Percentiles rank a stretch among this genome's conserved stretches.
These are phyloP conservation scores for Gossypium gossypioides DNA, from an alignment of 441 rosid genomes.

Conservation along the genomic window DNA sequence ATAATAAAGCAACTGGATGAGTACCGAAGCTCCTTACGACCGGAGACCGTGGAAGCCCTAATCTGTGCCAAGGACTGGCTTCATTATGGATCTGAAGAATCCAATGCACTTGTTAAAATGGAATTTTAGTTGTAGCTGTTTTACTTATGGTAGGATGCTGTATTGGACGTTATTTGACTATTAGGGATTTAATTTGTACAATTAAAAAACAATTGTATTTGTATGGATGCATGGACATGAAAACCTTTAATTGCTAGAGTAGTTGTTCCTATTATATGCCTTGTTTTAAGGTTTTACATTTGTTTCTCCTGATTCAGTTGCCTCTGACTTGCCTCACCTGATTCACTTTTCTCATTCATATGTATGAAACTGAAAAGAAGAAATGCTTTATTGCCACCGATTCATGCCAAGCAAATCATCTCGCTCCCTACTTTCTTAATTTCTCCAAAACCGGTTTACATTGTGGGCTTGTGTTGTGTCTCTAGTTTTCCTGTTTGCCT, in stretches of 20 bases:
- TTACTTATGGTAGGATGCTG: slow-evolving; percentile 17
- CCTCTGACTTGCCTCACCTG: background rate
- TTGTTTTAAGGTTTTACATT: background rate
- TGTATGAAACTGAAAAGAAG: background rate
- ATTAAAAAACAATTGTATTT: slow-evolving; percentile 13
- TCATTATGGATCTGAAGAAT: slow-evolving; percentile 31
- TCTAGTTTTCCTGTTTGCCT: background rate
- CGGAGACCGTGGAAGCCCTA: slow-evolving; percentile 75
- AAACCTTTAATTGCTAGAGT: slow-evolving; percentile 9
- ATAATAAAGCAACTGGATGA: slow-evolving; percentile 43
- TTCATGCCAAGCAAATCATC: background rate
- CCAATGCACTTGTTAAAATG: slow-evolving; percentile 44
- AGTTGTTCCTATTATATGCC: background rate
- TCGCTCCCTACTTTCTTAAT: background rate
- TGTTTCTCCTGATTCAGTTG: background rate
- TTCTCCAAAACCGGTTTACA: background rate
- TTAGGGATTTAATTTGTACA: slow-evolving; percentile 17
- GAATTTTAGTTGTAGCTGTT: slow-evolving; percentile 35
- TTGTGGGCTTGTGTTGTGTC: too few relatives aligned
- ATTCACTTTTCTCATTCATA: background rate
- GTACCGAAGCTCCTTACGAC: slow-evolving; percentile 58
- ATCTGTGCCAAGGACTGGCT: slow-evolving; percentile 88
- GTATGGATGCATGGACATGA: slow-evolving; percentile 12
- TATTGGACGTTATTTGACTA: slow-evolving; percentile 2
- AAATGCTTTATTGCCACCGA: background rate